Conservation (phyloP, 2,329 filamentous ascomycete species). For the Stachybotrys chartarum region DNA sequence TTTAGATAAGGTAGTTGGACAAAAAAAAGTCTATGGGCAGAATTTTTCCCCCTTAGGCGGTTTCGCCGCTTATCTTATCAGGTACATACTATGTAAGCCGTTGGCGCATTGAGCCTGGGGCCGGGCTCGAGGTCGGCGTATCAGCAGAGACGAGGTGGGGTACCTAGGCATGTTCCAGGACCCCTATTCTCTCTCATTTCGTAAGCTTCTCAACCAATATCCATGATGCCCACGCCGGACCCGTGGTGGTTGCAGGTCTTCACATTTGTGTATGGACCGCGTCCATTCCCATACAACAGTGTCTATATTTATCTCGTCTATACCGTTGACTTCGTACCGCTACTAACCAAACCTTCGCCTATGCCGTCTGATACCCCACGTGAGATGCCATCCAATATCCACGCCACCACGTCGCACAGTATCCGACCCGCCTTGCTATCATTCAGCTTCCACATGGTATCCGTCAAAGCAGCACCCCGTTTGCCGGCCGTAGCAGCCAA, state of each 20-base stretch:
- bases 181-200: too few relatives aligned
- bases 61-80: not conserved
- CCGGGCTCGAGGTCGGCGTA: too few relatives aligned
- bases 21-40: not conserved
- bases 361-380: constrained; percentile 62
- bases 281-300: too few relatives aligned
- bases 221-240: too few relatives aligned
- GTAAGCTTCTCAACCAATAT: too few relatives aligned
- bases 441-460: constrained; percentile 51
- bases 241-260: too few relatives aligned
- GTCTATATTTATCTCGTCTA: not conserved
- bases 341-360: constrained; percentile 26
- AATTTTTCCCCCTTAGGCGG: not conserved
- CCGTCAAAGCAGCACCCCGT: constrained; percentile 49
- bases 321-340: constrained; percentile 3
- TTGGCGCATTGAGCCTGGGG: not conserved
- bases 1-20: not conserved
- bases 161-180: not conserved
- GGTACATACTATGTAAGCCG: not conserved
- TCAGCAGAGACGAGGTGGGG: not conserved
- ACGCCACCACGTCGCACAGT: constrained; percentile 47
- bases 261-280: too few relatives aligned
- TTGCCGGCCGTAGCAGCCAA: constrained; percentile 46
- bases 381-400: constrained; percentile 56
- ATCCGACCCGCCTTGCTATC: constrained; percentile 57